Evolutionary conservation across 208 protist species (phyloP), one percentile per base, ranked within the genome.

Genomic region (Wallacemonas rigidus): DNA sequence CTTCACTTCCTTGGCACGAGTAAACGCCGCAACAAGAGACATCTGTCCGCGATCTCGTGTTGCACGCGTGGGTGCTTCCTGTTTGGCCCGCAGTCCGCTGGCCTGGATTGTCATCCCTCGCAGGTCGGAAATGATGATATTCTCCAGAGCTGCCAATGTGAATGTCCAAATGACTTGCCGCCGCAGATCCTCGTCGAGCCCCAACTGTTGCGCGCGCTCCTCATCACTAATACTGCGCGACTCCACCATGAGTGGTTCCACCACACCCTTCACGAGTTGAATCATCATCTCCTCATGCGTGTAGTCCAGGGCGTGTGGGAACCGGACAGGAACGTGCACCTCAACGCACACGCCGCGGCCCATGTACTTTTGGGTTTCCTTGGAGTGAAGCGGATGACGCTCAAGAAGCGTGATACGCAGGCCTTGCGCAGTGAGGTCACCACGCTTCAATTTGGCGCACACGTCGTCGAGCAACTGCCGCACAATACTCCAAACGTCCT

Each of bases 21-120:
- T 87, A 67, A 95, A 93, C 9, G 86, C 84, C 7, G 76, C 68
- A 9, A 72, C 68, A 40, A 95, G 81, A 26, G 86, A 82, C 64
- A 91, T 68, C 71, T 95, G 90, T 38, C 70, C 67, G 4, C 35
- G 72, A 57, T 75, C 67, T 70, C 75, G 43, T 55, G 61, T 50
- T 3, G n/a, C 6, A 43, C 15, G 36, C 2, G 41, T 63, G 14
- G 68, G 48, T 2, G 41, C 54, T 40, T 75, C 76, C 35, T 75
- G 55, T 40, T 68, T 85, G 8, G 44, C 12, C 9, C 72, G 69
- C 51, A 96, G 78, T 9, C 83, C 83, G 1, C 81, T 90, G 8
- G 85, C 88, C 77, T 94, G 89, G 45, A 97, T 80, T 4, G 90
- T 91, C 76, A 97, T 87, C 47, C 92, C 92, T 6, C 92, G 86